Evolutionary conservation across 345 rosid species (phyloP).

Genomic region (Citropsis articulata): DNA sequence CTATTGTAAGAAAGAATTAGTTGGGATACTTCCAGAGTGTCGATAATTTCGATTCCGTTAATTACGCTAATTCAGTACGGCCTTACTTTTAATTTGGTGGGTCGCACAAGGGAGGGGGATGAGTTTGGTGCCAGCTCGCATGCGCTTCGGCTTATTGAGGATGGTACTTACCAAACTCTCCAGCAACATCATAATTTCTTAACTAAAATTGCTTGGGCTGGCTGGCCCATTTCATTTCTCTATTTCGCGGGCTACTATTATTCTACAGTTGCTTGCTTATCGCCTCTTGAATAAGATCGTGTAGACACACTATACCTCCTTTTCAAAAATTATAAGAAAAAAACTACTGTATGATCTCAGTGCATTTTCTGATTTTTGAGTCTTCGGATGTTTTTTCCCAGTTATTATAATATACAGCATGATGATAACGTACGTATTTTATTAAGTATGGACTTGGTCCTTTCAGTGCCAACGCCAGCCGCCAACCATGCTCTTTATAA

Average conservation of each 20-base stretch:
- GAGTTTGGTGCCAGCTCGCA: background rate
- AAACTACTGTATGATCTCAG: no score
- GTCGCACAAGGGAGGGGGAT: background rate
- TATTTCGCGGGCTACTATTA: background rate
- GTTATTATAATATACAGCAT: no score
- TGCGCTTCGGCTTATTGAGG: background rate
- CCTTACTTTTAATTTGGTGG: background rate
- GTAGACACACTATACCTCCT: background rate
- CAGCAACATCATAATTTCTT: background rate
- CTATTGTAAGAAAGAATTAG: background rate
- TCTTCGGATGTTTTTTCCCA: no score
- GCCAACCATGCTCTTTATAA: no score
- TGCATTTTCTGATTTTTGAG: no score
- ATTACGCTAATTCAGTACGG: background rate
- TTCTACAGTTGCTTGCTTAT: background rate
- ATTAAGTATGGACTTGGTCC: no score
- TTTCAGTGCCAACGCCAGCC: no score
- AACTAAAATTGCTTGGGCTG: background rate
- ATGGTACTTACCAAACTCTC: background rate
- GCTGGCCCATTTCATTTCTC: background rate
- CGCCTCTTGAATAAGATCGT: background rate
- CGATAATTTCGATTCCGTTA: slow-evolving; percentile 7
- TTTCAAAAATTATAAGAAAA: no score
- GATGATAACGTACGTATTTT: no score
- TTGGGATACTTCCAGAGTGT: slow-evolving; percentile 2